A percentile compares a stretch with the other conserved stretches of the same genome.
These are phyloP conservation scores for Cornus kousa DNA, from an alignment of 148 eudicot genomes.

Conservation along the genomic window DNA sequence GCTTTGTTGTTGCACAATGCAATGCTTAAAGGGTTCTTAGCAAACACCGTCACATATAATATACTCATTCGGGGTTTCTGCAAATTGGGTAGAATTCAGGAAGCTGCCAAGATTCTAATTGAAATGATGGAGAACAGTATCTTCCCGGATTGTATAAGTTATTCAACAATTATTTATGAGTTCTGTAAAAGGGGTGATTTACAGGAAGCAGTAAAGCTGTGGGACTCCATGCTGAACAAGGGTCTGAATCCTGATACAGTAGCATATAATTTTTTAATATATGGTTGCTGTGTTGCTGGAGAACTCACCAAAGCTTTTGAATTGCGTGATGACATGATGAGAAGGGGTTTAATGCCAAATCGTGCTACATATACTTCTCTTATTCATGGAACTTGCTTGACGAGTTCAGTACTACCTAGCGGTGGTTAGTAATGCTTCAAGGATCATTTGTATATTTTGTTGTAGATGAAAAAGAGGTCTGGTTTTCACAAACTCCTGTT, in stretches of 20 bases:
- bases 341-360: slow-evolving; percentile 49
- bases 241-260: slow-evolving; percentile 68
- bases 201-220: slow-evolving; percentile 53
- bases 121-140: slow-evolving; percentile 57
- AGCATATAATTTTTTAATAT: slow-evolving; percentile 67
- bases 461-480: not conserved
- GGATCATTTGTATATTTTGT: not conserved
- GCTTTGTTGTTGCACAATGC: slow-evolving; percentile 58
- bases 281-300: slow-evolving; percentile 69
- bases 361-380: slow-evolving; percentile 34
- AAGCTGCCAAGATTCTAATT: slow-evolving; percentile 48
- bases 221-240: slow-evolving; percentile 67
- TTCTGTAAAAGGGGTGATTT: slow-evolving; percentile 60
- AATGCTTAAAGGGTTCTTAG: slow-evolving; percentile 51
- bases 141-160: slow-evolving; percentile 80
- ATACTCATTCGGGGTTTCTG: slow-evolving; percentile 77
- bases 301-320: slow-evolving; percentile 58
- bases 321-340: slow-evolving; percentile 61
- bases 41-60: slow-evolving; percentile 75
- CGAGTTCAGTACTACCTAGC: not conserved
- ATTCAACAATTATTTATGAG: slow-evolving; percentile 66
- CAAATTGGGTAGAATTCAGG: slow-evolving; percentile 61
- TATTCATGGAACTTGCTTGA: slow-evolving; percentile 22
- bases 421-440: slow-evolving; percentile 5
- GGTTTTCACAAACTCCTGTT: not conserved